These are phyloP conservation scores for Aureoboletus auriporus DNA, from an alignment of 768 basidiomycete genomes.

Conservation along the genomic window DNA sequence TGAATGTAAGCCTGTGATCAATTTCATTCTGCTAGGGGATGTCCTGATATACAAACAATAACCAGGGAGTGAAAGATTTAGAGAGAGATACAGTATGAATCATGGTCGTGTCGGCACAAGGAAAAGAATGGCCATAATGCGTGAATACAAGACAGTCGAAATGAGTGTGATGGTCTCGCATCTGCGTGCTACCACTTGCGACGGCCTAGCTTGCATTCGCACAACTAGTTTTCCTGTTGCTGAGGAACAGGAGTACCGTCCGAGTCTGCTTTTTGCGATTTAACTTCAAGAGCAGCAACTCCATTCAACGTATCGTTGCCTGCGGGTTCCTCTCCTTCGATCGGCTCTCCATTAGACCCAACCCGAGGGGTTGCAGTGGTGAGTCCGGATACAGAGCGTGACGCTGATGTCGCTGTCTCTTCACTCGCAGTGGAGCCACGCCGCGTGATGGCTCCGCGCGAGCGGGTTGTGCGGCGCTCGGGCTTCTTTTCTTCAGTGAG, in stretches of 20 bases:
- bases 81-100: too few species aligned
- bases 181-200: too few species aligned
- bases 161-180: too few species aligned
- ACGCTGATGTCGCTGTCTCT: constrained; percentile 35
- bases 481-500: constrained; percentile 19
- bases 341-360: constrained; percentile 13
- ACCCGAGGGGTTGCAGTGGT: constrained; percentile 7
- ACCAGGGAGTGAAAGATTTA: too few species aligned
- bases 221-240: constrained; percentile 3
- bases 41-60: too few species aligned
- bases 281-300: neutral
- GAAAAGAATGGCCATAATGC: too few species aligned
- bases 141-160: too few species aligned
- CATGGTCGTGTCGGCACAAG: too few species aligned
- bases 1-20: too few species aligned
- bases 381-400: constrained; percentile 30
- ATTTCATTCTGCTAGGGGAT: too few species aligned
- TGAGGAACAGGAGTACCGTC: neutral
- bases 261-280: constrained; percentile 3
- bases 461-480: constrained; percentile 47
- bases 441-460: constrained; percentile 37
- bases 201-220: neutral
- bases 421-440: constrained; percentile 54
- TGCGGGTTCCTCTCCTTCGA: constrained; percentile 11
- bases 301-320: constrained; percentile 5